Percentiles rank a stretch among this genome's conserved stretches.
These are phyloP conservation scores for Aspergillus ustus DNA, from an alignment of 2,329 filamentous ascomycete species.

Conservation along the genomic window DNA sequence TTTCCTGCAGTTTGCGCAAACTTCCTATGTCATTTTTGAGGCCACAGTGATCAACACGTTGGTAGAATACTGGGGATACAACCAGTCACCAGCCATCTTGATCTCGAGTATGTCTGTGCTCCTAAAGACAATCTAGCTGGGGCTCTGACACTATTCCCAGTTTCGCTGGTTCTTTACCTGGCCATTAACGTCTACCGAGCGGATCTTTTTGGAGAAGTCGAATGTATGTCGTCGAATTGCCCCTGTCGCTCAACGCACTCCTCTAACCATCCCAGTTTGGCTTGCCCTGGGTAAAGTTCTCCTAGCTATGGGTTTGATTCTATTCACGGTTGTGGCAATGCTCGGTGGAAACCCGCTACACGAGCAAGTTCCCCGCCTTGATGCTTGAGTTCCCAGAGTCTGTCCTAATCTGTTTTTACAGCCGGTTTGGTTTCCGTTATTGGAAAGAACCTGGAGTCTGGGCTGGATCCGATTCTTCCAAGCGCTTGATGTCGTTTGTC, in stretches of 20 bases:
- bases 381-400: not conserved
- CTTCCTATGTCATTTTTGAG: slow-evolving; percentile 11
- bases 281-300: slow-evolving; percentile 4
- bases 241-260: not conserved
- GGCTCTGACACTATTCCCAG: not conserved
- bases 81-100: slow-evolving; percentile 7
- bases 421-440: slow-evolving; percentile 7
- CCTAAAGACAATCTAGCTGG: not conserved
- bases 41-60: slow-evolving; percentile 8
- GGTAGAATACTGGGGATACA: slow-evolving; percentile 8
- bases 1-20: slow-evolving; percentile 5
- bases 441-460: slow-evolving; percentile 6
- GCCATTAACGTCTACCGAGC: slow-evolving; percentile 8
- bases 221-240: not conserved
- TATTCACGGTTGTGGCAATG: slow-evolving; percentile 7
- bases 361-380: not conserved
- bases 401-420: not conserved
- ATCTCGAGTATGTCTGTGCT: not conserved
- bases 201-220: slow-evolving; percentile 7
- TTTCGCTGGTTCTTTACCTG: slow-evolving; percentile 3
- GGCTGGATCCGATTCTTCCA: not conserved
- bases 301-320: slow-evolving; percentile 3
- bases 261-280: slow-evolving; percentile 4
- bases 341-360: slow-evolving; percentile 9
- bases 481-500: slow-evolving; percentile 5